Evolutionary conservation across 108 stramenopile species (phyloP).

Genomic region (Cyclotella kingstonii): DNA sequence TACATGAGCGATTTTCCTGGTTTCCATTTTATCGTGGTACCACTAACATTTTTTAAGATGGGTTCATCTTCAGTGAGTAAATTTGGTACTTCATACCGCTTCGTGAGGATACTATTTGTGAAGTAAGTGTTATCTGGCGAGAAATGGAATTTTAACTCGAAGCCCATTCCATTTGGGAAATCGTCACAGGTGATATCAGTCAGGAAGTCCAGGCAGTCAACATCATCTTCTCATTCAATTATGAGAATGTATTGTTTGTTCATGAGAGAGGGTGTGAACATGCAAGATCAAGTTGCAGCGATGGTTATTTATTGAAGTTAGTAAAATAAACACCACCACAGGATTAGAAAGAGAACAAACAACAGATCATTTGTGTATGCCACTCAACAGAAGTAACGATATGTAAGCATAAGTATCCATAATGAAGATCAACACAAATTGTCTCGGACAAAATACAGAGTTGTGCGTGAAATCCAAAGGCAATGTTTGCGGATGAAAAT

Average conservation of each 20-base stretch:
- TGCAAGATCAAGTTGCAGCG: too few relatives aligned
- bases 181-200: conserved; percentile 73
- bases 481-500: too few relatives aligned
- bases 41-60: conserved; percentile 81
- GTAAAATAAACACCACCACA: too few relatives aligned
- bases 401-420: too few relatives aligned
- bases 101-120: conserved; percentile 79
- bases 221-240: conserved; percentile 59
- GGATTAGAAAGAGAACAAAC: too few relatives aligned
- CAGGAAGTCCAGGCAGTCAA: conserved; percentile 75
- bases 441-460: too few relatives aligned
- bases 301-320: too few relatives aligned
- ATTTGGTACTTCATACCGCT: conserved; percentile 90
- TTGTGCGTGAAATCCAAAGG: too few relatives aligned
- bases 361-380: too few relatives aligned
- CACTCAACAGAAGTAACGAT: too few relatives aligned
- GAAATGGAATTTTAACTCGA: conserved; percentile 87
- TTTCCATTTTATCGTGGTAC: conserved; percentile 88
- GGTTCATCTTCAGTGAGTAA: conserved; percentile 90
- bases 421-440: too few relatives aligned
- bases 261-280: too few relatives aligned
- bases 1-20: conserved; percentile 56
- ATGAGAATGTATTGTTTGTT: not conserved
- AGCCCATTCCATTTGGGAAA: conserved; percentile 80
- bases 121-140: conserved; percentile 80